Evolutionary conservation across 805 yeast species (phyloP).

Genomic region (Wickerhamomyces ciferrii): DNA sequence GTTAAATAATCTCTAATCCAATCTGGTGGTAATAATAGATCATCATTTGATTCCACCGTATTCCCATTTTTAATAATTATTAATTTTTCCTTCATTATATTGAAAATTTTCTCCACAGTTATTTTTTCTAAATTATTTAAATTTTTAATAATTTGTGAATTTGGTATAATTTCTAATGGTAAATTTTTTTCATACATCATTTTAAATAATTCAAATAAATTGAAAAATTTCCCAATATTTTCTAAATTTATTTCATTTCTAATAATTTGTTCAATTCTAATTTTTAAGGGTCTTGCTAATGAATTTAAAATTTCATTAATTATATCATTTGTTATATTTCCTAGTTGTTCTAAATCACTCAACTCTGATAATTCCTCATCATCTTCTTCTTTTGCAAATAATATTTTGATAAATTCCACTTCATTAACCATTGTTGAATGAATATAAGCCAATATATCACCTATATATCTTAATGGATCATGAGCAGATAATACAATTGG

Average conservation of each 20-base stretch:
- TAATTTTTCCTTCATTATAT: conserved; percentile 32
- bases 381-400: background rate
- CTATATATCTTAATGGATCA: conserved; percentile 78
- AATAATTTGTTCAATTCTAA: conserved; percentile 63
- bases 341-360: conserved; percentile 10
- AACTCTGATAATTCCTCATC: conserved; percentile 45
- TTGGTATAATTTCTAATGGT: conserved; percentile 9
- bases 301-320: too few relatives aligned
- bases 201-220: conserved; percentile 61
- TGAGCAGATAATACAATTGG: conserved; percentile 65
- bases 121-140: conserved; percentile 28
- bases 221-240: conserved; percentile 51
- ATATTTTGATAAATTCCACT: conserved; percentile 51
- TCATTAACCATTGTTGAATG: conserved; percentile 87
- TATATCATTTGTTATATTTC: conserved; percentile 3
- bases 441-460: conserved; percentile 84
- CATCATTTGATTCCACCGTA: conserved; percentile 23
- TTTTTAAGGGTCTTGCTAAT: conserved; percentile 53
- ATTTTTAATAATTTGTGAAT: conserved; percentile 6
- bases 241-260: conserved; percentile 57
- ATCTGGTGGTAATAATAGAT: conserved; percentile 75
- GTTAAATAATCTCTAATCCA: conserved; percentile 69
- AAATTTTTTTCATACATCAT: conserved; percentile 49
- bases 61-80: conserved; percentile 4
- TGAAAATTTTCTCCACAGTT: conserved; percentile 33